Base-by-base conservation (phyloP, 1,284 basidiomycete genomes). In the Boletus subluridellus region DNA sequence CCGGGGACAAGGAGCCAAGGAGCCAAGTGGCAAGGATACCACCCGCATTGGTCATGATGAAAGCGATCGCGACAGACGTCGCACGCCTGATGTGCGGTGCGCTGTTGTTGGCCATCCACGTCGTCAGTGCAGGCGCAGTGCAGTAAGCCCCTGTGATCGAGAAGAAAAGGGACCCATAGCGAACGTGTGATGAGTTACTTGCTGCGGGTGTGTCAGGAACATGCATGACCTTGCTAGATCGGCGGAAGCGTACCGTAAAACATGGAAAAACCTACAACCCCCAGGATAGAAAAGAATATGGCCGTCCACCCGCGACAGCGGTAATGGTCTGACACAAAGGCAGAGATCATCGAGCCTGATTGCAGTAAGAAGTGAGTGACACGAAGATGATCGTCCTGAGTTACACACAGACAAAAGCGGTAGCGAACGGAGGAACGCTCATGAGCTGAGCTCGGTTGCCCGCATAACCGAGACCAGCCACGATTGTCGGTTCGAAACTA, bases 11-110 rank as follows among this genome's bases (percentile, higher is more conserved):
- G 2, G 74, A 72, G 2, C 77, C 76, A 60, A 82, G 75, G 12
- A 84, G 74, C 82, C 82, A 83, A 2, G 79, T 82, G 1, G 80
- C 77, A 9, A 84, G 75, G 57, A 87, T 85, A 9, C 82, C 85
- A 14, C 84, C 84, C 0, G 74, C 71, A 66, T 84, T 85, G 35
- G 80, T 81, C 68, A 77, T 70, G 61, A 82, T 77, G 62, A 83
- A 83, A 0, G 77, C 80, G 34, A 83, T 71, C 7, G 82, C 83
- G 50, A 86, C 76, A 21, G 79, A 76, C 0, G 82, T 81, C 5
- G 82, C 82, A 42, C 83, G 77, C 46, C 82, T 75, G 54, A 78
- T 76, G 63, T 83, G 78, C 1, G 83, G 83, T 0, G 80, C 74
- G 26, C 81, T 76, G 69, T 87, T 87, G 69, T 85, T 86, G 15